Base-by-base conservation (phyloP, 2,329 filamentous ascomycete genomes). In the Colletotrichum caudatum region DNA sequence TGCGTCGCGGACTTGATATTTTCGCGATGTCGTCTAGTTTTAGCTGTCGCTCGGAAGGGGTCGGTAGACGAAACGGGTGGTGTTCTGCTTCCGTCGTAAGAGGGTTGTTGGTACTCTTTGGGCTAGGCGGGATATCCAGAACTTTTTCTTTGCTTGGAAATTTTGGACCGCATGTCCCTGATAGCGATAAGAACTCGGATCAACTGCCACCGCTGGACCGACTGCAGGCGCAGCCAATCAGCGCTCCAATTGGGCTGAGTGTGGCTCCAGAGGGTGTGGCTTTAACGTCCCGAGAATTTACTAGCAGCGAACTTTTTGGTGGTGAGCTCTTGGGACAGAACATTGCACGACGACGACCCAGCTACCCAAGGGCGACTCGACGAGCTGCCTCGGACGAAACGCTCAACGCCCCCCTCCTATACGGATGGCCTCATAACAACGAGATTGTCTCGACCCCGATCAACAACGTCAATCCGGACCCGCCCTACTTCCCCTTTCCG, bases 401-500 rank as follows among this genome's bases (percentile, higher is more conserved):
- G 58, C 35, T 58, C 29, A 58, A 29, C 16, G 39, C 33, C 20
- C 33, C 20, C 33, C 37, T 59, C 26, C 48, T 23, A 62, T 59
- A 4, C 63, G 64, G 65, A 74, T 64, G 62, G 65, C 60, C 56
- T 56, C 7, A 56, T 66, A 60, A 56, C 57, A 71, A 57, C 46
- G 48, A 46, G 26, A 8, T 26, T 35, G 6, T 6, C 37, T 29
- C 23, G 37, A 41, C 5, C 16, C 4, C 37, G 37, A 58, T 41
- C 56, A 41, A 37, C 11, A 68, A 74, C 74, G 66, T 75, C 76
- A 78, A 76, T 75, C 48, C 50, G 74, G 54, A 68, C 72, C 26
- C 53, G 57, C 51, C 26, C 35, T 20, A 26, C 56, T 35, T 14
- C 16, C 20, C 16, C 50, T 51, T 29, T 2, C 37, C 33, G 35